Conservation (phyloP, 106 monocot species). For the Hemerocallis citrina region DNA sequence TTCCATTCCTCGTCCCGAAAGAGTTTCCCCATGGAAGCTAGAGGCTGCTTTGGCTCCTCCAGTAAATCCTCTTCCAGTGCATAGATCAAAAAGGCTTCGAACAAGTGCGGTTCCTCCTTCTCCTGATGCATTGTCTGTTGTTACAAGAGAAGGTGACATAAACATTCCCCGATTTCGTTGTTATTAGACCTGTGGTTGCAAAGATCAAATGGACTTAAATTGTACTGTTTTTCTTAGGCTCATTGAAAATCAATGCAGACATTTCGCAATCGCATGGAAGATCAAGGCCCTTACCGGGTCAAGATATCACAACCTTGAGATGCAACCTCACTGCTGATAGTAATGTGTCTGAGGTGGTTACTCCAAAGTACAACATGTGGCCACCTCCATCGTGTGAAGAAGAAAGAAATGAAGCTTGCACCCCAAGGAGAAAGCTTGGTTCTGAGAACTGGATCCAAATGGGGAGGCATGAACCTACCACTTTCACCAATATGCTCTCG, state of each 20-base stretch:
- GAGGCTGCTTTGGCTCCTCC: constrained; percentile 70
- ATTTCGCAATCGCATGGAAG: constrained; percentile 24
- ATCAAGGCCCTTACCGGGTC: constrained; percentile 30
- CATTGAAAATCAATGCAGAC: constrained; percentile 22
- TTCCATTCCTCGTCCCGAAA: constrained; percentile 73
- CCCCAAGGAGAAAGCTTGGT: constrained; percentile 19
- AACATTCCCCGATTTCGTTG: background rate
- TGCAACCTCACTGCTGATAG: constrained; percentile 31
- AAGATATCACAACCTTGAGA: constrained; percentile 26
- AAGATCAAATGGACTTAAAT: background rate
- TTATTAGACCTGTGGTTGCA: background rate
- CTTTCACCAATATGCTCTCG: constrained; percentile 29
- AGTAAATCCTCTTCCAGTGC: constrained; percentile 52
- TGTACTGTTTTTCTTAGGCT: constrained; percentile 7
- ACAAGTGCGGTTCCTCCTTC: constrained; percentile 34
- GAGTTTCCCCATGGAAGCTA: constrained; percentile 92
- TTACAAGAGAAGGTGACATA: constrained; percentile 54
- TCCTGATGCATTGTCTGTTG: constrained; percentile 70
- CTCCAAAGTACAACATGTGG: constrained; percentile 36
- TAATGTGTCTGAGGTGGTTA: constrained; percentile 23
- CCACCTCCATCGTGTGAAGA: constrained; percentile 17
- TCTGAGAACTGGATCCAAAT: constrained; percentile 40
- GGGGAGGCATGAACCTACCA: constrained; percentile 25
- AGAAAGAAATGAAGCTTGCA: constrained; percentile 17
- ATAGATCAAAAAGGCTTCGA: constrained; percentile 61